Conservation (phyloP, 768 basidiomycete species). For the Wakefieldia striispora region DNA sequence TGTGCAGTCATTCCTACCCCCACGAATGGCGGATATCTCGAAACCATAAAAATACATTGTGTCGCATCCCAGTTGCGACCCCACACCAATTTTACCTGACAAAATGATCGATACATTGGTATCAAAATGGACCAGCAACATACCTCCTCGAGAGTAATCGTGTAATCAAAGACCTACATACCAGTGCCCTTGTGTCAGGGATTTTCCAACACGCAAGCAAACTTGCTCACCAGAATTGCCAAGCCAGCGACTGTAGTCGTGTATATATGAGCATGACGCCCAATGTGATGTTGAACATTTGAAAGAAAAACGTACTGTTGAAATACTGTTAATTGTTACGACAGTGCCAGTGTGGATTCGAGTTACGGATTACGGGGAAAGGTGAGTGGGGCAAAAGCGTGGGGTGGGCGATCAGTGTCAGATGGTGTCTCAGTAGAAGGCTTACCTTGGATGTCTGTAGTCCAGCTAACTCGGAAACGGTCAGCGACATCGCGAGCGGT, state of each 20-base stretch:
- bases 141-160: slow-evolving; percentile 11
- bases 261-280: not conserved
- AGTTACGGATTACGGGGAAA: not conserved
- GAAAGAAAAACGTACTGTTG: slow-evolving; percentile 6
- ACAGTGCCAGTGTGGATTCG: too few species aligned
- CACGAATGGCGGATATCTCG: slow-evolving; percentile 21
- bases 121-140: not conserved
- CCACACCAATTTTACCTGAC: slow-evolving; percentile 21
- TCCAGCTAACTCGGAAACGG: slow-evolving; percentile 3
- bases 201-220: not conserved
- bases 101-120: not conserved
- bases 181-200: not conserved
- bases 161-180: slow-evolving; percentile 10
- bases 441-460: slow-evolving; percentile 16
- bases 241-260: slow-evolving; percentile 12
- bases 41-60: slow-evolving; percentile 13
- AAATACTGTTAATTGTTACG: slow-evolving; percentile 7
- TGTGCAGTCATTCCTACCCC: slow-evolving; percentile 11
- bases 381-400: not conserved
- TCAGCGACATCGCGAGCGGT: not conserved
- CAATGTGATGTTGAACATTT: not conserved
- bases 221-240: slow-evolving; percentile 12
- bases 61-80: slow-evolving; percentile 13
- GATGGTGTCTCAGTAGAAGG: too few species aligned
- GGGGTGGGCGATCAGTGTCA: too few species aligned